These are phyloP conservation scores for Lactuca saligna DNA, from an alignment of 129 eudicot genomes.

Conservation along the genomic window DNA sequence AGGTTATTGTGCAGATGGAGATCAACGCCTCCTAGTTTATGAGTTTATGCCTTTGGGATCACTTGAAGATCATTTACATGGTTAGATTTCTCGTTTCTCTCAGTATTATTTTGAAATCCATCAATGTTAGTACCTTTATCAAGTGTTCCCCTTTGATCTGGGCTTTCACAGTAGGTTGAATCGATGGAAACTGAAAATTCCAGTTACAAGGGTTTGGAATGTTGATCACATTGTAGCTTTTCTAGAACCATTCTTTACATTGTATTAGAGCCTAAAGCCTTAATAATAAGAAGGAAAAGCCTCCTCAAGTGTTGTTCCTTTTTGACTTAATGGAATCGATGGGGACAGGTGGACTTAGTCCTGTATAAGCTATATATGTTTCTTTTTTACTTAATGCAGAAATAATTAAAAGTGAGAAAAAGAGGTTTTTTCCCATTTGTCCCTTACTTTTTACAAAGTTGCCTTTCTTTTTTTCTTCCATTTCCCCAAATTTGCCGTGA, in stretches of 20 bases:
- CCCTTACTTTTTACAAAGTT: too few relatives aligned
- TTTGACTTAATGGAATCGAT: neutral
- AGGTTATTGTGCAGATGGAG: conserved; percentile 97
- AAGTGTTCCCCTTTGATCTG: too few relatives aligned
- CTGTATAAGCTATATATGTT: neutral
- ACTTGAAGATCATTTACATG: conserved; percentile 91
- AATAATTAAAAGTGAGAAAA: neutral
- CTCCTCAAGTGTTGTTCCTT: neutral
- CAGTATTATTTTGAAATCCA: too few relatives aligned
- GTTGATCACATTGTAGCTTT: neutral
- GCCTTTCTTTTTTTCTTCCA: too few relatives aligned
- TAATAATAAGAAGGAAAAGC: neutral
- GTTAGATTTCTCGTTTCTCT: conserved; percentile 37
- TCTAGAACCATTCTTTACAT: neutral
- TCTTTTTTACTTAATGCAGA: neutral
- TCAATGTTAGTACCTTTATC: too few relatives aligned
- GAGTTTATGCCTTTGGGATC: conserved; percentile 97
- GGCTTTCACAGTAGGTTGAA: too few relatives aligned
- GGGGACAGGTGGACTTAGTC: neutral
- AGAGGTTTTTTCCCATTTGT: neutral
- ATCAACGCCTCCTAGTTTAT: conserved; percentile 89
- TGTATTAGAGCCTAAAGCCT: neutral
- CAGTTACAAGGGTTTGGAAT: too few relatives aligned
- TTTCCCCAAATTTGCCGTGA: too few relatives aligned
- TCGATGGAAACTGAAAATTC: neutral